A percentile compares a stretch with the other conserved stretches of the same genome.
These are phyloP conservation scores for Penicillium sp. DNA, from an alignment of 2,329 filamentous ascomycete species.

Conservation along the genomic window DNA sequence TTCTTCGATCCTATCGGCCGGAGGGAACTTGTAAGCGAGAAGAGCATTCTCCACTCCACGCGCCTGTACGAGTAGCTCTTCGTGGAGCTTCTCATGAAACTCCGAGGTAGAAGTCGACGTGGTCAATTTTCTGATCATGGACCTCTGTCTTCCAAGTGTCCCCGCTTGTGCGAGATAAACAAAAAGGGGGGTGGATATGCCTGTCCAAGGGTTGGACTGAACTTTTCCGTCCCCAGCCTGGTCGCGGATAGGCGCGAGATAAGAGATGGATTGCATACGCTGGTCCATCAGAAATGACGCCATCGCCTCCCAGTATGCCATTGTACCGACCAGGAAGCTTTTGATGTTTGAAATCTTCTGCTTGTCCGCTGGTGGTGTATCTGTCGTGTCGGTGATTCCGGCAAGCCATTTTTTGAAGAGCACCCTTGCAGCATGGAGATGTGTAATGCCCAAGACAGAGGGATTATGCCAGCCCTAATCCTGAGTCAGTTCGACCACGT, in stretches of 20 bases:
- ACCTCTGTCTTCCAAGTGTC: neutral
- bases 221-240: neutral
- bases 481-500: neutral
- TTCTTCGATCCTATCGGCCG: neutral
- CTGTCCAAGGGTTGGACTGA: neutral
- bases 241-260: neutral
- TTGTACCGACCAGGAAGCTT: neutral
- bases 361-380: neutral
- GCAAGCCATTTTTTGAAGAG: neutral
- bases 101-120: neutral
- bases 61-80: neutral
- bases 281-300: neutral
- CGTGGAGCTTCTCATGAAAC: neutral
- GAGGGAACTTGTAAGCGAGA: neutral
- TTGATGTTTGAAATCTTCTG: neutral
- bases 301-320: neutral
- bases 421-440: neutral
- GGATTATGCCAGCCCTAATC: neutral
- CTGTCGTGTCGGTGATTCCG: neutral
- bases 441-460: neutral
- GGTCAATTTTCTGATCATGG: neutral
- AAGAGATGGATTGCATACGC: neutral
- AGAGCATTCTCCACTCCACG: neutral
- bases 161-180: neutral
- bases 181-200: neutral